Evolutionary conservation across 768 basidiomycete genomes (phyloP).

Genomic region (Suillus bovinus): DNA sequence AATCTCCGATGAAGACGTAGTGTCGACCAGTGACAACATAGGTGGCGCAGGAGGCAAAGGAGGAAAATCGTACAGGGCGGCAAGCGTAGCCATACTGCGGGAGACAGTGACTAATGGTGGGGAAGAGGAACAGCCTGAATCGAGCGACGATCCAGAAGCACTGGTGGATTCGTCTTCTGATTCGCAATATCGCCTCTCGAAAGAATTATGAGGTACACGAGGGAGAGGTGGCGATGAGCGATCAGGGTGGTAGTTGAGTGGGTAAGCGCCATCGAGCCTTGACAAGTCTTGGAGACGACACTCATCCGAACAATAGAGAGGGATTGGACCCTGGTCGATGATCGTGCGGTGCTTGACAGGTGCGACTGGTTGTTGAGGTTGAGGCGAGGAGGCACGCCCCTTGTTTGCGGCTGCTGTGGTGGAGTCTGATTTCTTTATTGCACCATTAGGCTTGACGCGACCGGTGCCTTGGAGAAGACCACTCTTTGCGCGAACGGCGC

Average conservation of each 20-base stretch:
- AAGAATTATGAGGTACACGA: constrained; percentile 42
- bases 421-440: constrained; percentile 44
- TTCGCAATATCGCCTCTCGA: constrained; percentile 28
- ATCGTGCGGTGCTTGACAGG: constrained; percentile 57
- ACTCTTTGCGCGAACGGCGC: constrained; percentile 36
- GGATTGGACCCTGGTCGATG: constrained; percentile 80
- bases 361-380: constrained; percentile 25
- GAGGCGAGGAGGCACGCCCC: constrained; percentile 16
- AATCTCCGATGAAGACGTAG: constrained; percentile 24
- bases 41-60: constrained; percentile 56
- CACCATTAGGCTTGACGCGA: constrained; percentile 58
- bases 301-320: constrained; percentile 82
- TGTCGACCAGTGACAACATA: constrained; percentile 27
- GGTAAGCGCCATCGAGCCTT: constrained; percentile 39
- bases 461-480: constrained; percentile 70
- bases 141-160: constrained; percentile 38
- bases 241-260: constrained; percentile 50
- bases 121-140: constrained; percentile 30
- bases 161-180: constrained; percentile 44
- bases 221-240: constrained; percentile 42
- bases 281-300: constrained; percentile 64
- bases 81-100: constrained; percentile 39
- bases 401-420: constrained; percentile 19
- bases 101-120: constrained; percentile 23
- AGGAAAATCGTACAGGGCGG: constrained; percentile 46